Evolutionary conservation across 169 alveolate species (phyloP), one percentile per base, ranked within the genome.

Genomic region (Eimeria necatrix): DNA sequence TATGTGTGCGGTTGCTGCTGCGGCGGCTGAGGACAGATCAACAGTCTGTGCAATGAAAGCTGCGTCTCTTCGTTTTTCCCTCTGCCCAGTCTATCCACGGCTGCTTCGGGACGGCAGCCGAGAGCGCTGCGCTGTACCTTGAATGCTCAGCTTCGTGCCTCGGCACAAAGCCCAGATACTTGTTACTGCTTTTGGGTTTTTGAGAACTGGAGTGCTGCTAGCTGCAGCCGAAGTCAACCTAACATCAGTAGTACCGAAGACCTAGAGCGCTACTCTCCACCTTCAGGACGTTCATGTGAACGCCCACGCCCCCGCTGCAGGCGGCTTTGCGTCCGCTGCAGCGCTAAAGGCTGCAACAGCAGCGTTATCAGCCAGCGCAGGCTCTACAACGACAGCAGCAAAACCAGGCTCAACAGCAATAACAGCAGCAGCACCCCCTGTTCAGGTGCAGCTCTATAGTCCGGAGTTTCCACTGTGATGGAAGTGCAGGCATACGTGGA

Each of bases 281-380:
- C 78, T 84, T 46, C 92, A 84, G 92, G 92, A 59, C 92, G 74
- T 84, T 84, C 61, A 84, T 84, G 92, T 84, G 92, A 84, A 84
- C 92, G 92, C 80, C 92, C 92, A 84, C 61, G 92, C 78, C 92
- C 92, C 92, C 92, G 92, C 92, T 84, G 92, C 92, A 84, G 92
- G 92, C 92, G 92, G 92, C 92, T 84, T 56, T 84, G 59, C 80
- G 92, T 84, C 92, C 92, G 92, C 92, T 84, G 92, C 92, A 84
- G 92, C 92, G 92, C 80, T 56, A 84, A 60, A 46, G 80, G 10
- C 74, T 84, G 92, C 92, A 84, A 51, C 80, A 60, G 80, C 74
- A 84, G 80, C 92, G 59, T 20, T 16, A 26, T 26, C 76, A 84
- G 6, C 24, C 56, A 46, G 24, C 74, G 46, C 49, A 32, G 52